A percentile compares a stretch with the other conserved stretches of the same genome.
These are phyloP conservation scores for Ochetophila trinervis DNA, from an alignment of 306 rosid species.

Conservation along the genomic window DNA sequence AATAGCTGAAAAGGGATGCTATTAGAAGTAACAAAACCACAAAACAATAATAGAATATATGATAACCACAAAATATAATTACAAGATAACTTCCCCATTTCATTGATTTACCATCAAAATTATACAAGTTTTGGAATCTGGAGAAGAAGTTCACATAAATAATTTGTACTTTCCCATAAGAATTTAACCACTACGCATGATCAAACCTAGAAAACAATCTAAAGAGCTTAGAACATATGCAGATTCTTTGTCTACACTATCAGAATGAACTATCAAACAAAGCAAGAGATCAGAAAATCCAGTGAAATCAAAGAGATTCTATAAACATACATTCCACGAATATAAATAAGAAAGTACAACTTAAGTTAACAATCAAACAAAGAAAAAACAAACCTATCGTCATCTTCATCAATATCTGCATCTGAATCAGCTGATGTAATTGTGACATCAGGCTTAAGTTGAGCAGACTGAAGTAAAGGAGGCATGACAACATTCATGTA, in stretches of 20 bases:
- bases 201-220: too few relatives aligned
- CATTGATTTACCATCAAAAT: neutral
- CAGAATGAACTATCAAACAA: too few relatives aligned
- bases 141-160: too few relatives aligned
- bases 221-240: too few relatives aligned
- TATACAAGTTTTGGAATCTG: neutral
- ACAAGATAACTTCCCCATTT: neutral
- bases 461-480: conserved; percentile 91
- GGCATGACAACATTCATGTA: conserved; percentile 99
- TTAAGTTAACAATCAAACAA: neutral
- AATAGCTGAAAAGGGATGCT: neutral
- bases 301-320: neutral
- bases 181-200: too few relatives aligned
- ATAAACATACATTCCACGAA: neutral
- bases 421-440: conserved; percentile 94
- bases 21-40: neutral
- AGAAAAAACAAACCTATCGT: conserved; percentile 65
- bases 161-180: too few relatives aligned
- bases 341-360: neutral
- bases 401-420: conserved; percentile 84
- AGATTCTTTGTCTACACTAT: too few relatives aligned
- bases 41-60: neutral
- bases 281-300: too few relatives aligned
- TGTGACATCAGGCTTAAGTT: conserved; percentile 96
- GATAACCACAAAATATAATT: neutral